A percentile compares a stretch with the other conserved stretches of the same genome.
Conservation (phyloP, 495 filamentous ascomycete genomes). For the Annulohypoxylon stygium region DNA sequence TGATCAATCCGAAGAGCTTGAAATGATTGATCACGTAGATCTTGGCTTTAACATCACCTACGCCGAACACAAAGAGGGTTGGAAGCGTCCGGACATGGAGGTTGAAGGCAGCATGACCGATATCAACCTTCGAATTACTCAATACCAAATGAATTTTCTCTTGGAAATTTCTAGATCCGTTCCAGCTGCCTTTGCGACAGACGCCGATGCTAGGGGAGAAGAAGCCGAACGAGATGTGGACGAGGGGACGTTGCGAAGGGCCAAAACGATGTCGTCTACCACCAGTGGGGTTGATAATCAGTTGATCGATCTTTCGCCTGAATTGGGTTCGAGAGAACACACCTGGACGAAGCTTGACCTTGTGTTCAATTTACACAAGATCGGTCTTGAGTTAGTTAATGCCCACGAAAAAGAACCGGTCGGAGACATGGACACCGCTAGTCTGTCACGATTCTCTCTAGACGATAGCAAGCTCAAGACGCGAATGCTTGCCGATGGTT, state of each 20-base stretch:
- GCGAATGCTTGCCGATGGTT: constrained; percentile 93
- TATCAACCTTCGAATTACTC: constrained; percentile 88
- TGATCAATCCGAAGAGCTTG: constrained; percentile 82
- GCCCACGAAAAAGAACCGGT: constrained; percentile 80
- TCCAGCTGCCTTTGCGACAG: constrained; percentile 85
- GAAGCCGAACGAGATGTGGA: constrained; percentile 64
- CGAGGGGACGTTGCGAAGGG: constrained; percentile 59
- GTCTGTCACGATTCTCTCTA: constrained; percentile 91
- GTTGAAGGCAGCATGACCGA: constrained; percentile 91
- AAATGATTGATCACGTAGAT: constrained; percentile 97
- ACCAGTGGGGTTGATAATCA: constrained; percentile 56
- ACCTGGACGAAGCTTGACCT: constrained; percentile 95
- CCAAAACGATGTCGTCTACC: constrained; percentile 61
- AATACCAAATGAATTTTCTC: constrained; percentile 89
- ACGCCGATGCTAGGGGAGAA: constrained; percentile 76
- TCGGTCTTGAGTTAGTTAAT: constrained; percentile 89
- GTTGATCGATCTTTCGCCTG: constrained; percentile 71
- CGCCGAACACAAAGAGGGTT: constrained; percentile 81
- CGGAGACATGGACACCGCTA: constrained; percentile 80
- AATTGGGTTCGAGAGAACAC: constrained; percentile 72
- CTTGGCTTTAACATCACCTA: constrained; percentile 92
- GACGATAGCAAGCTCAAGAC: constrained; percentile 93
- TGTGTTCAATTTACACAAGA: constrained; percentile 86
- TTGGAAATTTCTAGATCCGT: constrained; percentile 87
- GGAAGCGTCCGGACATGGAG: constrained; percentile 89